Base-by-base conservation (phyloP, 129 eudicot species). In the Kitagawia praeruptora region DNA sequence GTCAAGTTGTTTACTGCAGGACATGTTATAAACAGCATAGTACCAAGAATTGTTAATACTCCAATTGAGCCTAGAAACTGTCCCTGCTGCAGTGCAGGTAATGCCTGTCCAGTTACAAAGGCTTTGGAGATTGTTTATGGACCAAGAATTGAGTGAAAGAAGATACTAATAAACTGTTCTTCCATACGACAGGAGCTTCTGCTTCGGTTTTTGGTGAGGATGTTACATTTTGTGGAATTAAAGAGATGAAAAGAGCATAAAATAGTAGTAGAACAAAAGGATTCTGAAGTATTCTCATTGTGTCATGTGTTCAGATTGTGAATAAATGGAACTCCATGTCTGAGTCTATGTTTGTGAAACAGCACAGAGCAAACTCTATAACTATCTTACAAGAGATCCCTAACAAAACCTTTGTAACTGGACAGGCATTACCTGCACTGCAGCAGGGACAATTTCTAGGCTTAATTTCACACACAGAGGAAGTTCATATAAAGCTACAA, bases 71-170 rank as follows among this genome's bases (percentile, higher is more conserved):
- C 61, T 37, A 44, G 88, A 84, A 13, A 91, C 81, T 5, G 85
- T 53, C 88, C 87, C 3, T 74, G 74, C 49, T n/a, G 41, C 48
- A 67, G 79, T 85, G 86, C 96, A 93, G 46, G 76, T 75, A 63
- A 91, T 83, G 53, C 96, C 89, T 21, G 86, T 84, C 98, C 98
- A 93, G 46, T 83, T 81, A 86, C 98, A 93, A 54, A 89, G 86
- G 75, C 78, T 88, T 23, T 71, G 76, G 77, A 85, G 44, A 75
- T 86, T 87, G 75, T 71, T 64, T 25, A 80, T 81, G 6, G 90
- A 89, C 98, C 98, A 93, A 25, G 97, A 88, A 63, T 76, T 46
- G 79, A 93, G 84, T 40, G 85, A 75, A n/a, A 75, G 83, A 58
- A 48, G 92, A 82, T 47, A 89, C 63, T 25, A 89, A 70, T 75